These are phyloP conservation scores for Echinochloa phyllopogon DNA, from an alignment of 176 grass and related monocot species.

Conservation along the genomic window DNA sequence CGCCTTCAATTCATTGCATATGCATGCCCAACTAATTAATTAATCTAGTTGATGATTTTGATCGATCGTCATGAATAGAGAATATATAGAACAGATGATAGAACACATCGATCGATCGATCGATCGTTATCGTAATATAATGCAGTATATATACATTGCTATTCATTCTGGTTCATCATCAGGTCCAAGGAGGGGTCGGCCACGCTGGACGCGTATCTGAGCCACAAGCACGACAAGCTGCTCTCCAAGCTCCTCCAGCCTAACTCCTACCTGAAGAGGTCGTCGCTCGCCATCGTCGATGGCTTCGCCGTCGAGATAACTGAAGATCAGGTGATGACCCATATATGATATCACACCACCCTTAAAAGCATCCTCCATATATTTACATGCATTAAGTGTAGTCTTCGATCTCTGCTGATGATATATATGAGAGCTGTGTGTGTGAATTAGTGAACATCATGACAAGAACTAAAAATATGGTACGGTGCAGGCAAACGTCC, in stretches of 20 bases:
- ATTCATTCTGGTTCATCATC: not conserved
- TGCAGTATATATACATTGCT: not conserved
- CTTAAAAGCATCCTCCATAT: not conserved
- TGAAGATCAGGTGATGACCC: slow-evolving; percentile 68
- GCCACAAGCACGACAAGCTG: slow-evolving; percentile 84
- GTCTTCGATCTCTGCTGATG: not conserved
- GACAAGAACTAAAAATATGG: not conserved
- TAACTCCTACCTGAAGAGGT: slow-evolving; percentile 74
- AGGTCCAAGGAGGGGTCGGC: slow-evolving; percentile 82
- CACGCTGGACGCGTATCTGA: slow-evolving; percentile 84
- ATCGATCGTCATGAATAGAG: not conserved
- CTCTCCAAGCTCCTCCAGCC: slow-evolving; percentile 70
- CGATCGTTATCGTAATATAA: not conserved
- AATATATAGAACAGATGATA: too few relatives aligned
- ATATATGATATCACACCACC: too few relatives aligned
- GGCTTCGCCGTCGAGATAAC: slow-evolving; percentile 91
- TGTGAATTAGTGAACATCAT: not conserved
- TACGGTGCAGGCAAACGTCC: slow-evolving; percentile 57
- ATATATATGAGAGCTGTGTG: not conserved
- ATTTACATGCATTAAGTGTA: too few relatives aligned
- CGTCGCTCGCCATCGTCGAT: slow-evolving; percentile 94
- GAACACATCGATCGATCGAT: too few relatives aligned
- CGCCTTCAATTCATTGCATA: not conserved
- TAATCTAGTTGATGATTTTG: too few relatives aligned
- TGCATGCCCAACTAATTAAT: not conserved